A percentile compares a stretch with the other conserved stretches of the same genome.
phyloP scores from a whole-genome alignment of 352 stramenopile genomes.

The Pseudoperonospora humuli region DNA sequence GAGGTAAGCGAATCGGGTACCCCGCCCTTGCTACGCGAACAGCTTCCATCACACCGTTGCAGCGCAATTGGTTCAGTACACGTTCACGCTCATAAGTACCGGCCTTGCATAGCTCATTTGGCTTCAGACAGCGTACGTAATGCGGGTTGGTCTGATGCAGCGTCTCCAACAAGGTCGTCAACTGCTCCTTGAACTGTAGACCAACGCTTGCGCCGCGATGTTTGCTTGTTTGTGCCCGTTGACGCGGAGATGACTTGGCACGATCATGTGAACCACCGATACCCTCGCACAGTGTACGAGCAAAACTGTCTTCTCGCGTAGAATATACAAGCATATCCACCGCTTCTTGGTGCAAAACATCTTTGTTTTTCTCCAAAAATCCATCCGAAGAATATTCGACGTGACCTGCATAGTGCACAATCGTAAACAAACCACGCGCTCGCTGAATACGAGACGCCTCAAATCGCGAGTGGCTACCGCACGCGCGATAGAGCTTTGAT shows the following conservation, averaged over 20 bases:
- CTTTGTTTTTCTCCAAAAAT: constrained; percentile 86
- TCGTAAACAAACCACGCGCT: constrained; percentile 58
- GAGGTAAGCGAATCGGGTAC: constrained; percentile 74
- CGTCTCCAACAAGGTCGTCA: constrained; percentile 64
- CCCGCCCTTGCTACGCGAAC: constrained; percentile 79
- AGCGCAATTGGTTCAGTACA: constrained; percentile 81
- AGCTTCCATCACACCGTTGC: constrained; percentile 80
- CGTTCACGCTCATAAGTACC: constrained; percentile 53
- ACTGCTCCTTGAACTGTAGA: constrained; percentile 81
- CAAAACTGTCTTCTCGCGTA: constrained; percentile 65
- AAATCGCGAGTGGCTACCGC: constrained; percentile 54
- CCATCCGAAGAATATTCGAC: constrained; percentile 71
- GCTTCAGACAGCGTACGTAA: constrained; percentile 88
- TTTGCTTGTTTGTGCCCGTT: constrained; percentile 55
- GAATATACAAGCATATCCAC: constrained; percentile 75
- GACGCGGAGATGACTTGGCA: constrained; percentile 47
- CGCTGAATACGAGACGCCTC: constrained; percentile 71
- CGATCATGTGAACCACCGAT: constrained; percentile 31
- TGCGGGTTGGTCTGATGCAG: constrained; percentile 69
- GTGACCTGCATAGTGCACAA: constrained; percentile 76
- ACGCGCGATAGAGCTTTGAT: constrained; percentile 75
- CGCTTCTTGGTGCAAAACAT: constrained; percentile 72
- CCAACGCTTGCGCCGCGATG: constrained; percentile 71
- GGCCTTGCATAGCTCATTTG: constrained; percentile 70
- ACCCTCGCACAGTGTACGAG: constrained; percentile 56